Base-by-base conservation (phyloP, 2,329 filamentous ascomycete species). In the Ceratocystis destructans region DNA sequence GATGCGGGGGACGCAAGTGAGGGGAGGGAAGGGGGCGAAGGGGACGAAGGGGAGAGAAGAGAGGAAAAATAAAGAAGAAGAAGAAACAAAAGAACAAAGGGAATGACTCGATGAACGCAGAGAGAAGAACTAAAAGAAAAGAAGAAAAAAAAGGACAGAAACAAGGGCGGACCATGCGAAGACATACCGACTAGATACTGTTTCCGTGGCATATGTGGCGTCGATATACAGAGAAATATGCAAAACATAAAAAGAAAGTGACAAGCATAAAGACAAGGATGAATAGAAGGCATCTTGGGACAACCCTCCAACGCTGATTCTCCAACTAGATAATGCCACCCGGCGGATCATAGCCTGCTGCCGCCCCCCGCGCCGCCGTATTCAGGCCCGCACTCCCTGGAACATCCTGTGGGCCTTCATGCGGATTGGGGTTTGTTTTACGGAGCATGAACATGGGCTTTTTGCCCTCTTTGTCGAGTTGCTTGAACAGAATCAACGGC, bases 381-480 rank as follows among this genome's bases (percentile, higher is more conserved):
- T 76, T 77, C 31, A 84, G 73, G 10, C 82, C 82, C 5, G 80
- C 82, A 69, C 81, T 83, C 17, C 82, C 81, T 8, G 80, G 80
- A 0, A 77, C 76, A 57, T 81, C 80, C 17, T 70, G 73, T 1
- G 71, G 70, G 8, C 71, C 67, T 63, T 84, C 82, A 28, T 76
- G 76, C 64, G 77, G 77, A 8, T 80, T 80, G 48, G 79, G 80
- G 61, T 82, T 83, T 44, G 82, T 86, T 75, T 85, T 85, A 67
- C 94, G 80, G 66, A 99, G 79, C 94, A 99, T 99, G 73, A 99
- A 99, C 94, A 97, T 97, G 25, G 94, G 94, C 75, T 97, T 99
- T 77, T 95, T 88, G 61, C 94, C 94, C 78, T 97, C 94, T 75
- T 92, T 92, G 74, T 97, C 92, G 66, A 99, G 79, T 74, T 97